phyloP scores from a whole-genome alignment of 305 asterid genomes.

The Rubia peregrina region DNA sequence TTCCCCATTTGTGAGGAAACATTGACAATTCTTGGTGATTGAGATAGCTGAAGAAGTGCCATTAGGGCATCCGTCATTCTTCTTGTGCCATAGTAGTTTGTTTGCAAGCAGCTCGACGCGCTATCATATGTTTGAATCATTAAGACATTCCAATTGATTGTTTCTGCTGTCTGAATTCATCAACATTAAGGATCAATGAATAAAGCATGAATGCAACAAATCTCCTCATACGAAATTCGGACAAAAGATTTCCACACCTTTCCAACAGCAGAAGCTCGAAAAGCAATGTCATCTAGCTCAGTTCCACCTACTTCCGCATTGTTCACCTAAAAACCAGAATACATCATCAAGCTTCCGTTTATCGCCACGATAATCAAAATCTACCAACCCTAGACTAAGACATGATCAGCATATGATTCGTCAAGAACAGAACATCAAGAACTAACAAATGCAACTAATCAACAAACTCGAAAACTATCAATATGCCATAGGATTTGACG shows the following conservation, averaged over 20 bases:
- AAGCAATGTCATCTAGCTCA: constrained; percentile 10
- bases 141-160: constrained; percentile 25
- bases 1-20: constrained; percentile 41
- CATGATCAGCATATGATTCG: too few species aligned
- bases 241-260: neutral
- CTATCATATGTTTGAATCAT: constrained; percentile 25
- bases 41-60: constrained; percentile 2
- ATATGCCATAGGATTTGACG: too few species aligned
- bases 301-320: constrained; percentile 25
- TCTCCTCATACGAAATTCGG: too few species aligned
- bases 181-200: neutral
- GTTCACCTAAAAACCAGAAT: constrained; percentile 14
- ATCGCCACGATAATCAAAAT: neutral
- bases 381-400: too few species aligned
- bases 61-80: constrained; percentile 7
- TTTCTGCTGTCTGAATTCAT: constrained; percentile 26
- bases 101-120: constrained; percentile 30
- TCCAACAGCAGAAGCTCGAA: neutral
- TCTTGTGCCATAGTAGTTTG: constrained; percentile 38
- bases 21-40: constrained; percentile 50
- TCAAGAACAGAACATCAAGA: too few species aligned
- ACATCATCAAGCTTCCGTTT: too few species aligned
- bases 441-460: too few species aligned
- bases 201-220: too few species aligned
- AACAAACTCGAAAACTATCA: too few species aligned